Base-by-base conservation (phyloP, 2,329 filamentous ascomycete species). In the Aspergillus fructus region DNA sequence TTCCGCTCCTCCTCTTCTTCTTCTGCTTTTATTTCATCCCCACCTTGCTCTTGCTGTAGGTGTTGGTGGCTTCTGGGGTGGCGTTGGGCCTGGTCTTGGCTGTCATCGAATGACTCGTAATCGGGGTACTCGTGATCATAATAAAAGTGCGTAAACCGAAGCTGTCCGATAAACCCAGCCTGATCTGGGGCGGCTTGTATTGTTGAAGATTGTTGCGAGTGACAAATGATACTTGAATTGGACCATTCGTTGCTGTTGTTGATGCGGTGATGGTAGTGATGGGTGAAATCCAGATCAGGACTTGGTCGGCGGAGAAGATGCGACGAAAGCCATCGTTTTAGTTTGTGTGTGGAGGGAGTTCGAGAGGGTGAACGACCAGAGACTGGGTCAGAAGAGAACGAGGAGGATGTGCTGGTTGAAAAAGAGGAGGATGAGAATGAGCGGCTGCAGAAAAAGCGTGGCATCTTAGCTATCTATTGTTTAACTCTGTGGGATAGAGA, bases 281-380 rank as follows among this genome's bases (percentile, higher is more conserved):
- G 21, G 24, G 24, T 47, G 41, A 13, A 13, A 21, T 24, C 23
- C 4, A 24, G 13, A 30, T 47, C 34, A 13, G 34, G 13, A 13
- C 6, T 37, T 13, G 5, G 46, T n/a, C n/a, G 46, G 4, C n/a
- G 15, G 6, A 30, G 24, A 17, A 53, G 41, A 21, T 37, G 21
- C 12, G 30, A 19, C 7, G 50, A 46, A 17, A 53, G 21, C 51
- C 51, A 53, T 53, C 33, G 42, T 48, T 48, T 53, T 12, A 53
- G 19, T 19, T 37, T 33, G 3, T 19, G 33, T 3, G 42, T 30
- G 8, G 51, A 39, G n/a, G 39, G 17, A 1, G 39, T 19, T 43
- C n/a, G 42, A n/a, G 34, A 5, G 6, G n/a, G 15, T 37, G 34
- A 37, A n/a, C 27, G 27, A 30, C 12, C 34, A 6, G 34, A 37